Evolutionary conservation across 2,329 filamentous ascomycete species (phyloP), one percentile per base, ranked within the genome.

Genomic region (Calonectria multiphialidica): DNA sequence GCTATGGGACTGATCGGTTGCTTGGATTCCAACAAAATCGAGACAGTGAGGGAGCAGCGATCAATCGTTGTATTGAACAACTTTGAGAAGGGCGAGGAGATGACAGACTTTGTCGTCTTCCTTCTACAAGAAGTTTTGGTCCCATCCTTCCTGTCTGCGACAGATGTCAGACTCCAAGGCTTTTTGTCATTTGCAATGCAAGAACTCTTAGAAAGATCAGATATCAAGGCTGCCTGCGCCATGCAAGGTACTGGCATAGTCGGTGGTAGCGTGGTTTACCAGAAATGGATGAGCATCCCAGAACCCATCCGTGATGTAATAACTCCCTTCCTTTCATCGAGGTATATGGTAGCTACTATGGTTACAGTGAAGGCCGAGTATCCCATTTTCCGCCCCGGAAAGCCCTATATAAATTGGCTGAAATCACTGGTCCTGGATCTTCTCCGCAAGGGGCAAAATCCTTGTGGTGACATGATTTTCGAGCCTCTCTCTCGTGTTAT

Each of bases 161-260:
- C 94, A 0, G 97, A 98, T 81, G 94, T 95, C 2, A 93, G 92
- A 75, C 89, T 95, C 7, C 97, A 98, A 82, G 96, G 95, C 0
- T 98, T 97, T 80, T 88, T 99, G 21, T 96, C 96, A 1, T 99
- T 94, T 83, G 94, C 93, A 2, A 98, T 99, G 92, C 97, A 99
- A 83, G 93, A 98, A 78, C 88, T 98, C 47, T 88, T 98, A 4
- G 92, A 93, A 53, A 91, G 93, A 76, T 95, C 94, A 79, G 92
- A 93, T 33, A 92, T 98, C 79, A 92, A 88, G 71, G 86, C 89
- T 13, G 90, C 89, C 0, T 88, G 86, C 64, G 82, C 81, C 35
- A 82, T 83, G 81, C 82, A 85, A 44, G 83, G 84, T 4, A 82
- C 82, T 1, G 82, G 82, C 5, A 80, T 79, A 70, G 23, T 81